A percentile compares a stretch with the other conserved stretches of the same genome.
Conservation (phyloP, 768 basidiomycete species). For the Cystofilobasidium macerans region DNA sequence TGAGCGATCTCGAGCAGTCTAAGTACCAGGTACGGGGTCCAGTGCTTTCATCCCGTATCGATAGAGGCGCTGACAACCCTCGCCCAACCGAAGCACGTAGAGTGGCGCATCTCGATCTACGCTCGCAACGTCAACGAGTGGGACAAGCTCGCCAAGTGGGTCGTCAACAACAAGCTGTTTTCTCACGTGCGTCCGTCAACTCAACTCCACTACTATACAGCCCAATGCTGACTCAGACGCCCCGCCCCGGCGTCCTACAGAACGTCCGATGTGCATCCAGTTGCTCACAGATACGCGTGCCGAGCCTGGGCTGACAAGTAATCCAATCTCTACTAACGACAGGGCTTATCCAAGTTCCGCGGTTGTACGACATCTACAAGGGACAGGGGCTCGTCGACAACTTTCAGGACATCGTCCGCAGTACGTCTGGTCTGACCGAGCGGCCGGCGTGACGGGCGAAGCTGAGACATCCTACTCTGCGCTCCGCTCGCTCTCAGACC, state of each 20-base stretch:
- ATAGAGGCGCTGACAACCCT: not conserved
- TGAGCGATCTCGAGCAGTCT: conserved; percentile 94
- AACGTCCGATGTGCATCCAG: conserved; percentile 54
- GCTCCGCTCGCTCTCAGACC: conserved; percentile 46
- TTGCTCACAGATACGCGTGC: not conserved
- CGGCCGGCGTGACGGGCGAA: too few relatives aligned
- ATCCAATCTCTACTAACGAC: conserved; percentile 34
- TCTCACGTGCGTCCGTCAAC: conserved; percentile 48
- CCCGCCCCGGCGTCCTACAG: not conserved
- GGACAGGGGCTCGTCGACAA: conserved; percentile 67
- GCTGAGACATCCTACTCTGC: conserved; percentile 2
- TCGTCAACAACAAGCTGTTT: conserved; percentile 79
- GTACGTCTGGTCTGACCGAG: conserved; percentile 45
- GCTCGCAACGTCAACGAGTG: conserved; percentile 72
- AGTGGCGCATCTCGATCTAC: conserved; percentile 95
- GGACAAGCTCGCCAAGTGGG: conserved; percentile 98
- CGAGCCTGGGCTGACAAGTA: not conserved
- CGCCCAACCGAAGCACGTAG: conserved; percentile 57
- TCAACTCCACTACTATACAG: too few relatives aligned
- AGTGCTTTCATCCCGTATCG: too few relatives aligned
- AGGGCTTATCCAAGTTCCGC: conserved; percentile 86
- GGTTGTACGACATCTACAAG: conserved; percentile 92
- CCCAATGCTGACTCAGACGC: not conserved
- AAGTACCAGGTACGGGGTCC: conserved; percentile 71
- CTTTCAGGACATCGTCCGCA: conserved; percentile 81